Percentiles rank a stretch among this genome's conserved stretches.
Evolutionary conservation across 352 stramenopile genomes (phyloP).

Genomic region (Pythium utonaiense): DNA sequence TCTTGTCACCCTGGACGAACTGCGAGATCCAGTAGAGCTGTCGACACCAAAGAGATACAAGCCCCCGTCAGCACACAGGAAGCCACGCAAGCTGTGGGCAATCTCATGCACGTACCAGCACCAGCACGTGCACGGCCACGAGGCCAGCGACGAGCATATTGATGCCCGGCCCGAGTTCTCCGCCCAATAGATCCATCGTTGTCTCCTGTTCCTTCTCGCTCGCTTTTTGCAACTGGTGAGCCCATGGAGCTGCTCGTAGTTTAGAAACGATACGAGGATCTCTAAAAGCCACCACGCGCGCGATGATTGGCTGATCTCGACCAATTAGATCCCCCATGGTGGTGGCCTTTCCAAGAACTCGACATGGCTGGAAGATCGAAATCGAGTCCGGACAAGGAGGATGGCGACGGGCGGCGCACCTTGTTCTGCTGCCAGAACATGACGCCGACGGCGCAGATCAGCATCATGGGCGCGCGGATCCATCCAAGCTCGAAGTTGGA

Average conservation of each 20-base stretch:
- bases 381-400: not conserved
- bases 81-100: not conserved
- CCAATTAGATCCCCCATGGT: conserved; percentile 12
- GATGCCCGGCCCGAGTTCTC: conserved; percentile 32
- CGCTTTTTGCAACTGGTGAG: conserved; percentile 3
- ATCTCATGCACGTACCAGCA: conserved; percentile 44
- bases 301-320: conserved; percentile 20
- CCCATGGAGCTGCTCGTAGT: not conserved
- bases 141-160: conserved; percentile 69
- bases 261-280: conserved; percentile 5
- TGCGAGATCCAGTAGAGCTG: conserved; percentile 65
- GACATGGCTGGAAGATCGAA: not conserved
- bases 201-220: not conserved
- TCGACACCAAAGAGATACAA: not conserved
- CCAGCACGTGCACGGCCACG: conserved; percentile 67
- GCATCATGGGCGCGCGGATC: conserved; percentile 37
- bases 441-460: conserved; percentile 34
- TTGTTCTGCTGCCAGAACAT: conserved; percentile 41
- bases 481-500: conserved; percentile 33
- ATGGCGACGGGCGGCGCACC: conserved; percentile 11
- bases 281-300: conserved; percentile 14
- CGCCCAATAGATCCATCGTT: conserved; percentile 24
- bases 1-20: conserved; percentile 55
- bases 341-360: conserved; percentile 2
- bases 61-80: not conserved